Base-by-base conservation (phyloP, 495 filamentous ascomycete genomes). In the Hypoxylon crocopeplum region DNA sequence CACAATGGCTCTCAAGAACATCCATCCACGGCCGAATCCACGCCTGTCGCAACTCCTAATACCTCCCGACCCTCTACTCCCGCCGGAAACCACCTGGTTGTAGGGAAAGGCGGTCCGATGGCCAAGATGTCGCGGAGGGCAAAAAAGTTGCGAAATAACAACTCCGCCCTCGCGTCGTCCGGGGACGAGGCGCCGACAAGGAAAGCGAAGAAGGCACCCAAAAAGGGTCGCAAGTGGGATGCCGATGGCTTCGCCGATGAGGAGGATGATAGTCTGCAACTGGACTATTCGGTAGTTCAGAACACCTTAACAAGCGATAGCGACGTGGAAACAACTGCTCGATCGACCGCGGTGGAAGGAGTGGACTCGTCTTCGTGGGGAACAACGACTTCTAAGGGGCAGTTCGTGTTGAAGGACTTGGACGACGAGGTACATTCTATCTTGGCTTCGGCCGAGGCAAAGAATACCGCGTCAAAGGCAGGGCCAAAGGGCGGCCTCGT, bases 391-490 rank as follows among this genome's bases (percentile, higher is more conserved):
- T 83, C 84, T 10, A 92, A 92, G 73, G 94, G 94, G 5, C 87
- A 97, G 59, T 98, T 97, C 55, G 89, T 98, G 25, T 77, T 98
- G 64, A 97, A 88, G 62, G 94, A 98, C 64, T 72, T 98, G 42
- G 94, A 91, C 45, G 90, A 94, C 53, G 90, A 98, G 69, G 90
- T 97, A n/a, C 86, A 96, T 56, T 88, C 87, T 8, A 96, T 98
- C 42, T 79, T 97, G 27, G 83, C 86, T 34, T 86, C 88, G 5
- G 85, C 88, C 32, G 79, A 82, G 19, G 84, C 84, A 41, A 89
- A 87, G 69, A 76, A 79, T 30, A 79, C 80, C 11, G 68, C 73
- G 0, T 67, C 76, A 33, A 75, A 72, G 64, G 56, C 76, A 1
- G 76, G 75, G 21, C 53, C 75, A 13, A 76, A 75, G 21, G 68